Conservation (phyloP, 176 grass and related monocot species). For the Saccharum spontaneum region DNA sequence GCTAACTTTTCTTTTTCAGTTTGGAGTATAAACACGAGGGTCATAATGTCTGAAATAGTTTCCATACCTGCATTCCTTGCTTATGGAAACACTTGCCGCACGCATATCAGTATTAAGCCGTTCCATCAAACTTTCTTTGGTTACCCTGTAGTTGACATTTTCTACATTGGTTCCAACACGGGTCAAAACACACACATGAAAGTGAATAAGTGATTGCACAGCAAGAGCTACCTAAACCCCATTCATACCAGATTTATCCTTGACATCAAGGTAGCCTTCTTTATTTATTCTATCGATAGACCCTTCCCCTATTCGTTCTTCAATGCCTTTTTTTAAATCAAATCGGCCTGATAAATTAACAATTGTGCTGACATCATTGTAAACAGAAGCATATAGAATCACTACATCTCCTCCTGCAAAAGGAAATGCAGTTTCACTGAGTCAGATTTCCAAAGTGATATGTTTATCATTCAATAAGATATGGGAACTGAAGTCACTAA, state of each 20-base stretch:
- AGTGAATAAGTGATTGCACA: neutral
- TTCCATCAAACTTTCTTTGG: slow-evolving; percentile 80
- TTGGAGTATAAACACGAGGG: neutral
- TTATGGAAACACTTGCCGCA: slow-evolving; percentile 61
- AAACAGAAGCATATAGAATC: slow-evolving; percentile 83
- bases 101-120: slow-evolving; percentile 77
- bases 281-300: slow-evolving; percentile 66
- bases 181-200: neutral
- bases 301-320: slow-evolving; percentile 75
- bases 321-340: slow-evolving; percentile 67
- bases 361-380: slow-evolving; percentile 62
- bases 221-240: neutral
- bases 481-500: neutral
- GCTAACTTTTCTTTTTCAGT: neutral
- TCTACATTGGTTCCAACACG: slow-evolving; percentile 32
- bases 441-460: neutral
- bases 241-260: slow-evolving; percentile 54
- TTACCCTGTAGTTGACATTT: slow-evolving; percentile 56
- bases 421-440: neutral
- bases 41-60: slow-evolving; percentile 1
- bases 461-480: neutral
- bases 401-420: slow-evolving; percentile 77
- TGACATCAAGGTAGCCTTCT: slow-evolving; percentile 77
- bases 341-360: slow-evolving; percentile 83
- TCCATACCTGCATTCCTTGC: slow-evolving; percentile 72